phyloP scores from a whole-genome alignment of 139 green algal species.

The Chlorella sp. region DNA sequence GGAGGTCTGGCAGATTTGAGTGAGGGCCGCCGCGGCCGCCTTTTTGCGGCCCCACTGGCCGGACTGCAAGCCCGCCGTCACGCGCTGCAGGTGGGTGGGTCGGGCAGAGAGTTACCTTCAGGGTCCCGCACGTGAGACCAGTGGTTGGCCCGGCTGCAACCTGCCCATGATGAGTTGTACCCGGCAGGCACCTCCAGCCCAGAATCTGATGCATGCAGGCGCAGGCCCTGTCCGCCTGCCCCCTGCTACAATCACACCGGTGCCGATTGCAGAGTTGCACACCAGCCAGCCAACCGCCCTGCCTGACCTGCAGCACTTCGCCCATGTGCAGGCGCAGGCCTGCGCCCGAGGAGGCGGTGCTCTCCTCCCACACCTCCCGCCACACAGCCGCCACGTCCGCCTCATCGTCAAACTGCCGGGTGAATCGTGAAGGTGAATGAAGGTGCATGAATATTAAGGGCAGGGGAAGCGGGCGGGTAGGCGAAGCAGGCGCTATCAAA shows the following conservation, averaged over 20 bases:
- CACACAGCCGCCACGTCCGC: conserved; percentile 65
- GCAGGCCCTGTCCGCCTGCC: not conserved
- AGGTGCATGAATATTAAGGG: too few species aligned
- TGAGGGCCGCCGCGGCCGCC: conserved; percentile 50
- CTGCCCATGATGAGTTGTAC: too few species aligned
- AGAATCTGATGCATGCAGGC: not conserved
- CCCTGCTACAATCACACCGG: not conserved
- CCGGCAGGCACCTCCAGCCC: not conserved
- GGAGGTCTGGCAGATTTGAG: conserved; percentile 20
- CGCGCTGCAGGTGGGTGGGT: conserved; percentile 11
- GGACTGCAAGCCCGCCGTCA: conserved; percentile 26
- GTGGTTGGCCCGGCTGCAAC: too few species aligned
- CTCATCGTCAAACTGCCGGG: conserved; percentile 63
- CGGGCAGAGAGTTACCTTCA: not conserved
- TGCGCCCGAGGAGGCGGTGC: conserved; percentile 58
- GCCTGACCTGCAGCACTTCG: conserved; percentile 48
- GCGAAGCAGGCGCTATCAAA: too few species aligned
- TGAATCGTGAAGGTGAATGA: too few species aligned
- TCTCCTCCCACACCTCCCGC: conserved; percentile 81
- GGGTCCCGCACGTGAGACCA: not conserved
- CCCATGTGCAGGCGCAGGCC: conserved; percentile 67
- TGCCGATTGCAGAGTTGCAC: not conserved
- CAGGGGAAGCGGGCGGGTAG: too few species aligned
- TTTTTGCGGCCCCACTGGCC: conserved; percentile 72
- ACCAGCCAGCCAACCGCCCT: not conserved